Base-by-base conservation (phyloP, 768 basidiomycete species). In the Suillus brevipes region DNA sequence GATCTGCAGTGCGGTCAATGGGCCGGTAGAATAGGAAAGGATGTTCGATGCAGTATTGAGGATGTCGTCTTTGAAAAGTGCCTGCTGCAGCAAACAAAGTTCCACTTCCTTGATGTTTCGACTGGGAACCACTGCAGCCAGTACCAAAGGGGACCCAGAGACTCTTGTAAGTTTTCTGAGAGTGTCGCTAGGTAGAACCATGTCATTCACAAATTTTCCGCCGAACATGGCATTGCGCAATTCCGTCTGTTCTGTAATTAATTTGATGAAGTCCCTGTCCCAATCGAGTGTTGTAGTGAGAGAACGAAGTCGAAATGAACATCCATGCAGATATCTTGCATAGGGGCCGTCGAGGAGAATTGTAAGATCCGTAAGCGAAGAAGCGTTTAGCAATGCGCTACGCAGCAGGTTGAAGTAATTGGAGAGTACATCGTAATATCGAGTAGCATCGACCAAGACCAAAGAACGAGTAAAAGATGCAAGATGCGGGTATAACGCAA, bases 231-330 rank as follows among this genome's bases (percentile, higher is more conserved):
- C 73, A 47, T 64, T 52, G 28, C 45, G 63, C 36, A 74, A 58
- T 34, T 60, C 56, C 13, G 43, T 49, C 59, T 74, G 73, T 28
- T 72, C 66, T 45, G 67, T 60, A 40, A 74, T 57, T 64, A 70
- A 74, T 42, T 59, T 59, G 20, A 69, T 59, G 53, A 74, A 65
- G 18, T 64, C 66, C 2, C 28, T 23, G 36, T 74, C 72, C 67
- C 74, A 74, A 34, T 67, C 57, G 31, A 74, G 71, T 37, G 69
- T 70, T 18, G 66, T 68, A 34, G 68, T 70, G 40, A 74, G 64
- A 37, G 71, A 71, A 10, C 69, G 72, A 34, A 74, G 67, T 36
- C 62, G 64, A 60, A 74, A 74, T 5, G 73, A 64, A 37, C 74
- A 69, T 28, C 66, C 73, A 14, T 63, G 62, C 8, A 74, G 50